phyloP scores from a whole-genome alignment of 192 early-diverging fungal genomes.

The Jimgerdemannia lactiflua region DNA sequence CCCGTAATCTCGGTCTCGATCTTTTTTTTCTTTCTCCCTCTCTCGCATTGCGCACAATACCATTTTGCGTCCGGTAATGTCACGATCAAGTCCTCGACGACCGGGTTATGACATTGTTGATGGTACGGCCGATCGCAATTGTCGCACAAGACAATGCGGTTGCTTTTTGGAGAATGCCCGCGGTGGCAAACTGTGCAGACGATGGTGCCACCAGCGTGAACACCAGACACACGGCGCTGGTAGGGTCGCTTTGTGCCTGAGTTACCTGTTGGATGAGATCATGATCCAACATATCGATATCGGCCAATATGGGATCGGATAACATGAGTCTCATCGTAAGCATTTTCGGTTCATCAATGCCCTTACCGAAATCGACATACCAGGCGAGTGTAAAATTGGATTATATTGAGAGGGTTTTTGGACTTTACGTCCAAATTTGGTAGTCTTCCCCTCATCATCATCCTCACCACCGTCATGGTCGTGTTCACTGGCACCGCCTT shows the following conservation, averaged over 20 bases:
- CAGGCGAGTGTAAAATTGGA: not conserved
- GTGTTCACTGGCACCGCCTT: not conserved
- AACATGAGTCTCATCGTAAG: too few relatives aligned
- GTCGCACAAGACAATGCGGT: slow-evolving; percentile 35
- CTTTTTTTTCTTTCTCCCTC: slow-evolving; percentile 8
- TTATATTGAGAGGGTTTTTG: slow-evolving; percentile 6
- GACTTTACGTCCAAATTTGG: slow-evolving; percentile 20
- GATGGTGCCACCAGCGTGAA: slow-evolving; percentile 4
- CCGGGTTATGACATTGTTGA: slow-evolving; percentile 31
- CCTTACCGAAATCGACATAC: not conserved
- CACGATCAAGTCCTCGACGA: slow-evolving; percentile 25
- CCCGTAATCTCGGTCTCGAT: slow-evolving; percentile 14
- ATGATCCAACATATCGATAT: too few relatives aligned
- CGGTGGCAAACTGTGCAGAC: slow-evolving; percentile 24
- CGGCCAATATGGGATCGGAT: too few relatives aligned
- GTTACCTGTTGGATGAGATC: not conserved
- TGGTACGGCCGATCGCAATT: slow-evolving; percentile 33
- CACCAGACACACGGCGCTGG: not conserved
- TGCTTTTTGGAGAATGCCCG: slow-evolving; percentile 24
- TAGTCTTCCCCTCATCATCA: not conserved
- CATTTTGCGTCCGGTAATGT: slow-evolving; percentile 24
- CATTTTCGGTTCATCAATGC: too few relatives aligned
- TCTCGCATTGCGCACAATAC: slow-evolving; percentile 24
- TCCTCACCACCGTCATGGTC: slow-evolving; percentile 1
- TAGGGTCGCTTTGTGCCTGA: not conserved